These are phyloP conservation scores for Saccharomyces hybrid DNA, from an alignment of 1,139 yeast genomes.

Conservation along the genomic window DNA sequence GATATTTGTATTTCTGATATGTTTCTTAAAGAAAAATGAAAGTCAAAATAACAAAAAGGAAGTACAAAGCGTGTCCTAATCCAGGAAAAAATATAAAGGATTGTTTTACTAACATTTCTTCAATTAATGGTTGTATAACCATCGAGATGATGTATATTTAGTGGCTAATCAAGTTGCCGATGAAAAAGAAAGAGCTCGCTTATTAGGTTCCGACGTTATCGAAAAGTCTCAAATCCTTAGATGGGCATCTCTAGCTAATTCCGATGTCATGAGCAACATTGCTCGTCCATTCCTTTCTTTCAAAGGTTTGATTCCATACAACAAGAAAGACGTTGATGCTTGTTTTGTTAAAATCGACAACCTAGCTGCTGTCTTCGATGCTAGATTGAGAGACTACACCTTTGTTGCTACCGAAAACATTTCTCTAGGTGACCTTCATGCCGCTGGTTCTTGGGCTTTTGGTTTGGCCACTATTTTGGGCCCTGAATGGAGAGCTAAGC, in stretches of 20 bases:
- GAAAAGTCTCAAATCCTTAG: slow-evolving; percentile 61
- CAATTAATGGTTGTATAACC: not conserved
- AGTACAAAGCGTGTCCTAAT: not conserved
- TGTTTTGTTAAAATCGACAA: slow-evolving; percentile 36
- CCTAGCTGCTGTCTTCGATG: slow-evolving; percentile 42
- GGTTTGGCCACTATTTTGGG: slow-evolving; percentile 57
- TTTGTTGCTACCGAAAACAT: slow-evolving; percentile 82
- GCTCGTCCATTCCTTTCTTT: slow-evolving; percentile 32
- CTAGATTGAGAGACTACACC: slow-evolving; percentile 60
- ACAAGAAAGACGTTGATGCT: slow-evolving; percentile 65
- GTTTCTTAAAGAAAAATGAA: not conserved
- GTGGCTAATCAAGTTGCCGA: slow-evolving; percentile 20
- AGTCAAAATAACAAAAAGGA: not conserved
- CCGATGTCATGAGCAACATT: slow-evolving; percentile 46
- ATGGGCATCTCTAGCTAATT: slow-evolving; percentile 68
- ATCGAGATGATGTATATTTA: slow-evolving; percentile 4
- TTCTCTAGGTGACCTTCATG: slow-evolving; percentile 68
- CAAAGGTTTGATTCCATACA: slow-evolving; percentile 47
- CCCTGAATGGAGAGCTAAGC: slow-evolving; percentile 55
- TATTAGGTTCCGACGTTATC: slow-evolving; percentile 53
- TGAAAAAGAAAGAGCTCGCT: slow-evolving; percentile 21
- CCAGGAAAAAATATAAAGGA: not conserved
- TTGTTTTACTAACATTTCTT: slow-evolving; percentile 1
- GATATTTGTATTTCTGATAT: slow-evolving; percentile 16
- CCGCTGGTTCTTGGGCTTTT: slow-evolving; percentile 48